Percentiles rank a stretch among this genome's conserved stretches.
Conservation (phyloP, 371 early-diverging fungal species). For the Apophysomyces sp. region DNA sequence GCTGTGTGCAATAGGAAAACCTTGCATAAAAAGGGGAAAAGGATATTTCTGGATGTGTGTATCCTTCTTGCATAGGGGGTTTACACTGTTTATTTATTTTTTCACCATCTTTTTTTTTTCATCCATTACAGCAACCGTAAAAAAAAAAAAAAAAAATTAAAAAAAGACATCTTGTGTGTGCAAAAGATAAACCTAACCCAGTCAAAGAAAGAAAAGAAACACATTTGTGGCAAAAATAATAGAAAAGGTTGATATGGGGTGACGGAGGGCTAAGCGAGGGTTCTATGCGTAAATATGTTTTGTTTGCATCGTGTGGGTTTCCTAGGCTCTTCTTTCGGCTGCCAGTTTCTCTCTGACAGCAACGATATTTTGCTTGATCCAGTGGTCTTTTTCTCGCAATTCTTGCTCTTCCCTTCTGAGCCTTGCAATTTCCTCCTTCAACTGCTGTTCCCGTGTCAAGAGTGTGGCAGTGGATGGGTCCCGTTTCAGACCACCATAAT, state of each 20-base stretch:
- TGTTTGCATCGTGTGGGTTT: background rate
- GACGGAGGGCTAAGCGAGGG: background rate
- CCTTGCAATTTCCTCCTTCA: constrained; percentile 46
- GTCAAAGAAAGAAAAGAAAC: background rate
- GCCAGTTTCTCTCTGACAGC: constrained; percentile 43
- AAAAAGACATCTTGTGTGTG: background rate
- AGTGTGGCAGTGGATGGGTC: constrained; percentile 24
- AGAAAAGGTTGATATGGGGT: background rate
- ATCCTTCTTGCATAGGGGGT: background rate
- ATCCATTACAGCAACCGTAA: background rate
- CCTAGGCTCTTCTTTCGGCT: background rate
- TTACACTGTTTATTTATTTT: background rate
- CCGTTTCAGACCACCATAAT: constrained; percentile 10
- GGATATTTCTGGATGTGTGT: background rate
- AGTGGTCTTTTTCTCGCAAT: constrained; percentile 39
- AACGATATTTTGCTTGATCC: constrained; percentile 43
- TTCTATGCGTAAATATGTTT: background rate
- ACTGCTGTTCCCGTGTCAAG: constrained; percentile 37
- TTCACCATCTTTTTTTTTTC: background rate
- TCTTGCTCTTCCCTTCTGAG: constrained; percentile 44
- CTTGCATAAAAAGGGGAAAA: background rate
- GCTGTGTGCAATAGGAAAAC: background rate
- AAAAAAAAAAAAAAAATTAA: background rate
- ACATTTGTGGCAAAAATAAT: background rate
- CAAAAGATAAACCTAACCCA: background rate